Evolutionary conservation across 73 alveolate genomes (phyloP).

Genomic region (Symbiodinium pilosum): DNA sequence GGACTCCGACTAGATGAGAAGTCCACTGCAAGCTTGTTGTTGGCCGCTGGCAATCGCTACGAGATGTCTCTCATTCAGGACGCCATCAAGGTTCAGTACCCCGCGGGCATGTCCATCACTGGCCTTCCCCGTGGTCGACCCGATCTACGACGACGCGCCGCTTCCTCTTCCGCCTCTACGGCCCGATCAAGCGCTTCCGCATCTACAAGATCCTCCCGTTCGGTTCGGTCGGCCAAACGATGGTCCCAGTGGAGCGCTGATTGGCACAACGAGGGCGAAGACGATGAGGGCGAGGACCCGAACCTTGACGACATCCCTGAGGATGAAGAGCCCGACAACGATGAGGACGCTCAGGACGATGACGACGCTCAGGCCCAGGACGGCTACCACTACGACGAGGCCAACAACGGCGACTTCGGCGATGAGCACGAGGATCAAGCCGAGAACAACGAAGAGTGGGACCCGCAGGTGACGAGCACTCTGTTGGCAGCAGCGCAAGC

Average conservation of each 20-base stretch:
- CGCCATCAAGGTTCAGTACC: conserved; percentile 38
- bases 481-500: neutral
- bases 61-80: neutral
- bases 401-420: neutral
- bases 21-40: neutral
- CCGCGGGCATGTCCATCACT: conserved; percentile 3
- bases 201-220: neutral
- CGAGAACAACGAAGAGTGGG: neutral
- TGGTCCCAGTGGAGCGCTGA: neutral
- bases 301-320: neutral
- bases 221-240: neutral
- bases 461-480: neutral
- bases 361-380: neutral
- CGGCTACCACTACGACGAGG: neutral
- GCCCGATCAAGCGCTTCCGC: neutral
- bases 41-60: conserved; percentile 40
- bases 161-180: neutral
- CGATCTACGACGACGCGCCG: neutral
- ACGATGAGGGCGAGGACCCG: neutral
- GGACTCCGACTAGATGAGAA: neutral
- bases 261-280: neutral
- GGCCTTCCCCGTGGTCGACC: neutral
- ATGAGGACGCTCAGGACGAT: neutral
- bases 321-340: neutral
- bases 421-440: neutral